Evolutionary conservation across 169 alveolate genomes (phyloP).

Genomic region (Eimeria sp.): DNA sequence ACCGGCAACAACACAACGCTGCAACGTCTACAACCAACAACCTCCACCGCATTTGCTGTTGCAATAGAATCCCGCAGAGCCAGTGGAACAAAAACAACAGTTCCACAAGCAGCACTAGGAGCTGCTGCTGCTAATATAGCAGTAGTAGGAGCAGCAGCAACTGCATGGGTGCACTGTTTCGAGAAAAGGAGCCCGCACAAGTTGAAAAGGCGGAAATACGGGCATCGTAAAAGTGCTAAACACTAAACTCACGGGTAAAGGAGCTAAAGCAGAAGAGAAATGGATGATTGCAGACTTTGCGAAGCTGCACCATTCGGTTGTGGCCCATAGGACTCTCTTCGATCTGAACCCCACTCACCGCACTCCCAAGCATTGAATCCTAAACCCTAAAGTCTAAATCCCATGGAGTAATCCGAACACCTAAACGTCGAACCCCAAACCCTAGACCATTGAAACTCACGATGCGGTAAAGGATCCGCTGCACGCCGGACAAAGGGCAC

Average conservation of each 20-base stretch:
- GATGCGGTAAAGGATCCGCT: conserved; percentile 92
- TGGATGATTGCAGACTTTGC: conserved; percentile 98
- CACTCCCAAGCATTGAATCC: background rate
- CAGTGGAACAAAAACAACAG: background rate
- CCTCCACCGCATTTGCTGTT: background rate
- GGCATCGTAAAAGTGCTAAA: background rate
- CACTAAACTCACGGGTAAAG: conserved; percentile 81
- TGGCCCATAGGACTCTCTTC: conserved; percentile 86
- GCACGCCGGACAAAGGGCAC: conserved; percentile 94
- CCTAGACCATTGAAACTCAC: conserved; percentile 59
- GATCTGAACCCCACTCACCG: conserved; percentile 85
- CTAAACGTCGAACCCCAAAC: background rate
- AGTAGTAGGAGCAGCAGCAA: background rate
- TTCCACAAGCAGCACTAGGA: conserved; percentile 7
- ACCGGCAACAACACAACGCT: background rate
- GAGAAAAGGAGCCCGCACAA: background rate
- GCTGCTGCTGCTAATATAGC: background rate
- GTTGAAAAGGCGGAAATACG: too few relatives aligned
- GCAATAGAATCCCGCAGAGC: background rate
- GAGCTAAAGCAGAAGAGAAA: conserved; percentile 94
- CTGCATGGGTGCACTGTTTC: background rate
- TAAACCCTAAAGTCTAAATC: background rate
- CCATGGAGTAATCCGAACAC: background rate
- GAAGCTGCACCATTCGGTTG: conserved; percentile 95
- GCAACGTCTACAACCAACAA: too few relatives aligned